phyloP scores from a whole-genome alignment of 371 early-diverging fungal species.

The Rhizopus stolonifer region DNA sequence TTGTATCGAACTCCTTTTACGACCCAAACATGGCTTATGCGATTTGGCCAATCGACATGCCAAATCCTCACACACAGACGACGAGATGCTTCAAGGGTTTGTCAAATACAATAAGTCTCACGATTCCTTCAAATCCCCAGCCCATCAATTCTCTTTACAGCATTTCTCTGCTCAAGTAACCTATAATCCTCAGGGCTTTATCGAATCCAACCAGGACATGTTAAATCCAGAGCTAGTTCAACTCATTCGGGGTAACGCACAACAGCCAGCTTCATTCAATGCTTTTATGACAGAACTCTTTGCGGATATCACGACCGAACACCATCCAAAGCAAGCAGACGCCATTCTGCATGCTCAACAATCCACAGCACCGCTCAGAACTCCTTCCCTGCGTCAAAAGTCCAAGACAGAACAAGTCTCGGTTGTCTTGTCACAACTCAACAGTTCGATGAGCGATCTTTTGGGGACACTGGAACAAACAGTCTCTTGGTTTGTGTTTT shows the following conservation, averaged over 20 bases:
- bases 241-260: conserved; percentile 49
- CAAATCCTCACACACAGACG: conserved; percentile 39
- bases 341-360: conserved; percentile 66
- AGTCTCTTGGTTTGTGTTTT: conserved; percentile 85
- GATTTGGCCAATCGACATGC: conserved; percentile 56
- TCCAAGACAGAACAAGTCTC: conserved; percentile 27
- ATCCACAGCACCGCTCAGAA: conserved; percentile 52
- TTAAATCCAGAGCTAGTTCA: conserved; percentile 80
- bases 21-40: conserved; percentile 53
- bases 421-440: conserved; percentile 61
- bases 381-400: conserved; percentile 47
- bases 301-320: conserved; percentile 52
- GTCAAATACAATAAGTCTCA: conserved; percentile 44
- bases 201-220: conserved; percentile 70
- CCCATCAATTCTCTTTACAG: conserved; percentile 64
- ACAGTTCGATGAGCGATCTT: conserved; percentile 74
- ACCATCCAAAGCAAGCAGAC: conserved; percentile 59
- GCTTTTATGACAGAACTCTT: conserved; percentile 40
- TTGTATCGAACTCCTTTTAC: conserved; percentile 54
- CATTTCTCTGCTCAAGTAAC: conserved; percentile 79
- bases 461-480: conserved; percentile 82
- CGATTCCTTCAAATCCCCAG: conserved; percentile 41
- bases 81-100: conserved; percentile 38
- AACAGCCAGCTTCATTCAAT: conserved; percentile 53
- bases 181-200: conserved; percentile 75